Evolutionary conservation across 2,329 filamentous ascomycete species (phyloP).

Genomic region (Botrytis paeoniae): DNA sequence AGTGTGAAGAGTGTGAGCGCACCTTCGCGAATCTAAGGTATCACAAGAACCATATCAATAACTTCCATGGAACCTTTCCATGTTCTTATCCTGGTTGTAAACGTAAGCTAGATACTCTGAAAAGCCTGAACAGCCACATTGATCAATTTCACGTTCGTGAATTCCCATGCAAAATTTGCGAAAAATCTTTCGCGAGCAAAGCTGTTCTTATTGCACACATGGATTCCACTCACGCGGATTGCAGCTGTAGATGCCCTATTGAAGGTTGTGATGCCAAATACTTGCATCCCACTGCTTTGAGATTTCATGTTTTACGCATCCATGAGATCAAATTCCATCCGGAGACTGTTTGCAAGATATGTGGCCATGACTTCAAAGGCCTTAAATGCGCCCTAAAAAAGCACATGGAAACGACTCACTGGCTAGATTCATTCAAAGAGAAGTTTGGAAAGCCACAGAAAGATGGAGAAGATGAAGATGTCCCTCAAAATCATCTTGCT

Average conservation of each 20-base stretch:
- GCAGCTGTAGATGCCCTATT: neutral
- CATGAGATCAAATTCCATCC: neutral
- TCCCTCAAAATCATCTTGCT: neutral
- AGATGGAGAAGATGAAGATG: neutral
- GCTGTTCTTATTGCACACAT: rapidly evolving
- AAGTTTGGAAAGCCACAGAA: neutral
- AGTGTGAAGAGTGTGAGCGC: neutral
- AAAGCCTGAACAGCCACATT: neutral
- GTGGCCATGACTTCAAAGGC: neutral
- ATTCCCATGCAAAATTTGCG: neutral
- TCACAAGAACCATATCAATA: rapidly evolving
- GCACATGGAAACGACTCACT: neutral
- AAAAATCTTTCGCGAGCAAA: rapidly evolving
- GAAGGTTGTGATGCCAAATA: neutral
- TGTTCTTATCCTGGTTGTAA: neutral
- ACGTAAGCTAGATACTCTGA: neutral
- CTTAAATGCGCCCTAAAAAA: rapidly evolving
- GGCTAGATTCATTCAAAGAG: neutral
- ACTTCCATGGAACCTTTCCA: neutral
- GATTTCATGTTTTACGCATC: rapidly evolving
- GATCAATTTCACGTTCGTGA: neutral
- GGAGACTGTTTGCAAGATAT: neutral
- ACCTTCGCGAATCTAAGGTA: rapidly evolving
- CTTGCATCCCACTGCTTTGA: rapidly evolving
- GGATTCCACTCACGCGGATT: neutral